Conservation (phyloP, 352 stramenopile genomes). For the Phytophthora tentaculata region DNA sequence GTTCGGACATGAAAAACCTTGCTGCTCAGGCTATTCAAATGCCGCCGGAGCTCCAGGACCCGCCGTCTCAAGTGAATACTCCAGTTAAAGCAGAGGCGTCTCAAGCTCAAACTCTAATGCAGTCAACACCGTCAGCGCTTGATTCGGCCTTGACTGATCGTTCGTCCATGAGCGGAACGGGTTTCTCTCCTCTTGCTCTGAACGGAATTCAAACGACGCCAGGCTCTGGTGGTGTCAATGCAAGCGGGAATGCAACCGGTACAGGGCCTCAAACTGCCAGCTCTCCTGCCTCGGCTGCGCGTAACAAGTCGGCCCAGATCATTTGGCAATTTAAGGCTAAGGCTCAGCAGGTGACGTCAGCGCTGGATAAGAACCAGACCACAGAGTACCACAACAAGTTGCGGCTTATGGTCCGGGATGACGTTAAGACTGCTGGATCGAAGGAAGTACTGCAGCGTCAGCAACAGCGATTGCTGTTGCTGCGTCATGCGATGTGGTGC, state of each 20-base stretch:
- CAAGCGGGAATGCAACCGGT: slow-evolving; percentile 14
- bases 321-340: slow-evolving; percentile 83
- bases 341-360: slow-evolving; percentile 81
- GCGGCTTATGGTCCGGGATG: slow-evolving; percentile 79
- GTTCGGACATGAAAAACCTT: slow-evolving; percentile 27
- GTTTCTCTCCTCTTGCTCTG: slow-evolving; percentile 40
- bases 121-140: slow-evolving; percentile 43
- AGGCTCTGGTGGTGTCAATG: slow-evolving; percentile 13
- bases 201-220: slow-evolving; percentile 28
- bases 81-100: slow-evolving; percentile 41
- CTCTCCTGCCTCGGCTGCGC: slow-evolving; percentile 38
- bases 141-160: slow-evolving; percentile 57
- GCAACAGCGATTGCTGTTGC: slow-evolving; percentile 96
- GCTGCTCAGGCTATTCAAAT: slow-evolving; percentile 77
- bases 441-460: slow-evolving; percentile 98
- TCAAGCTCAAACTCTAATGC: slow-evolving; percentile 37
- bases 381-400: slow-evolving; percentile 88
- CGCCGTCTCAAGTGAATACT: slow-evolving; percentile 37
- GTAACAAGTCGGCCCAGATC: slow-evolving; percentile 81
- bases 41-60: slow-evolving; percentile 72
- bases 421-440: slow-evolving; percentile 72
- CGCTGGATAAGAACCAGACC: slow-evolving; percentile 80
- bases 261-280: slow-evolving; percentile 20
- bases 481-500: slow-evolving; percentile 99
- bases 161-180: slow-evolving; percentile 41